Percentiles rank a stretch among this genome's conserved stretches.
Conservation (phyloP, 805 yeast species). For the Cyberlindnera xylosilytica region DNA sequence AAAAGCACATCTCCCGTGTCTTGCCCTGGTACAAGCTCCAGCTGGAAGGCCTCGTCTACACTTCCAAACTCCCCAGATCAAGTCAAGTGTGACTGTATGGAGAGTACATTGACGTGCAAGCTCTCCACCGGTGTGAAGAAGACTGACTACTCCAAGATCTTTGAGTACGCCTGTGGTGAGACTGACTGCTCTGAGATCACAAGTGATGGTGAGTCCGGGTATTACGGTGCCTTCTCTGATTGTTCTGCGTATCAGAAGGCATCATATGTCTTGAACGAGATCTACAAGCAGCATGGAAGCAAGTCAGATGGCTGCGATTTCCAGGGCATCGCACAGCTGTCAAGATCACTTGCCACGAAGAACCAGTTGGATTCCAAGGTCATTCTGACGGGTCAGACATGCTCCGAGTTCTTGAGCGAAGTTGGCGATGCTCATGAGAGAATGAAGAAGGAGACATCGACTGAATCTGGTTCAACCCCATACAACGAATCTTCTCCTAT, state of each 20-base stretch:
- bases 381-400: slow-evolving; percentile 18
- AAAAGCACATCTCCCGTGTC: not conserved
- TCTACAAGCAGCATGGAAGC: slow-evolving; percentile 50
- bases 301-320: slow-evolving; percentile 27
- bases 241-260: slow-evolving; percentile 63
- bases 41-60: slow-evolving; percentile 59
- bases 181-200: slow-evolving; percentile 58
- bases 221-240: slow-evolving; percentile 66
- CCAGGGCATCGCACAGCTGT: slow-evolving; percentile 21
- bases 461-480: no score
- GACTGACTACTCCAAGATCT: slow-evolving; percentile 53
- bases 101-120: slow-evolving; percentile 52
- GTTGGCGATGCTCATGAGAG: not conserved
- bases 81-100: slow-evolving; percentile 59
- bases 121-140: slow-evolving; percentile 43
- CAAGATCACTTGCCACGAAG: slow-evolving; percentile 7
- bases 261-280: slow-evolving; percentile 56
- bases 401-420: slow-evolving; percentile 16
- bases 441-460: no score
- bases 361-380: slow-evolving; percentile 10
- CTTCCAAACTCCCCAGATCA: slow-evolving; percentile 71
- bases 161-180: slow-evolving; percentile 53
- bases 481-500: no score
- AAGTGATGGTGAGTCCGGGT: slow-evolving; percentile 56
- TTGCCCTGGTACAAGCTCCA: slow-evolving; percentile 48